These are phyloP conservation scores for Podospora anserina DNA, from an alignment of 495 filamentous ascomycete species.

Conservation along the genomic window DNA sequence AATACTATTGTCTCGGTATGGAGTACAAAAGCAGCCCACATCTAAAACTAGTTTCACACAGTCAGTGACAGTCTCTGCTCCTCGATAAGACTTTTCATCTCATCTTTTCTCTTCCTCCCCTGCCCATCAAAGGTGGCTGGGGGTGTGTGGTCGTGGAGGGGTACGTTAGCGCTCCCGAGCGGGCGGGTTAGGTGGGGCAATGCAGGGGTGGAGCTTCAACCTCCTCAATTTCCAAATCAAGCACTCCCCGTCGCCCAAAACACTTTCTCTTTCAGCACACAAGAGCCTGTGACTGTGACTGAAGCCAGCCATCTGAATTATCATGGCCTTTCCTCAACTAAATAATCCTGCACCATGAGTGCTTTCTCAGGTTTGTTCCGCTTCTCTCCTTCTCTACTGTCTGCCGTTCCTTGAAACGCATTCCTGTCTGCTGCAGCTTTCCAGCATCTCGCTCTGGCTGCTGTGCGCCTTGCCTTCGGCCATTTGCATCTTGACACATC, in stretches of 20 bases:
- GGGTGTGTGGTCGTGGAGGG: not conserved
- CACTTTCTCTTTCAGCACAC: not conserved
- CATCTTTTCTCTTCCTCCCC: not conserved
- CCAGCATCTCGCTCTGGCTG: not conserved
- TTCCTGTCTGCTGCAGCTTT: not conserved
- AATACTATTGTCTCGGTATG: not conserved
- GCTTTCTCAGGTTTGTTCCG: not conserved
- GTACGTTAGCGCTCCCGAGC: not conserved
- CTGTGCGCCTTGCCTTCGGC: not conserved
- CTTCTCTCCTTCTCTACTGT: not conserved
- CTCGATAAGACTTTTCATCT: not conserved
- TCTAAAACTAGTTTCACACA: not conserved
- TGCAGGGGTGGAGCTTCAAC: not conserved
- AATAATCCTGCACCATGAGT: constrained; percentile 1
- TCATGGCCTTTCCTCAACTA: constrained; percentile 1
- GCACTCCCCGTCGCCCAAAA: not conserved
- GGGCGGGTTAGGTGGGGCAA: not conserved
- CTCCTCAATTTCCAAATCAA: constrained; percentile 4
- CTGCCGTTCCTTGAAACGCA: not conserved
- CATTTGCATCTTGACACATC: not conserved
- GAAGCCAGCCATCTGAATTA: constrained; percentile 26
- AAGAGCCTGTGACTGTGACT: not conserved
- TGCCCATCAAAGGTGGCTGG: constrained; percentile 1
- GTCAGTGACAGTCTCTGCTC: not conserved
- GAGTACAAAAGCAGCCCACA: not conserved